phyloP scores from a whole-genome alignment of 768 basidiomycete genomes.

The Chiua virens region DNA sequence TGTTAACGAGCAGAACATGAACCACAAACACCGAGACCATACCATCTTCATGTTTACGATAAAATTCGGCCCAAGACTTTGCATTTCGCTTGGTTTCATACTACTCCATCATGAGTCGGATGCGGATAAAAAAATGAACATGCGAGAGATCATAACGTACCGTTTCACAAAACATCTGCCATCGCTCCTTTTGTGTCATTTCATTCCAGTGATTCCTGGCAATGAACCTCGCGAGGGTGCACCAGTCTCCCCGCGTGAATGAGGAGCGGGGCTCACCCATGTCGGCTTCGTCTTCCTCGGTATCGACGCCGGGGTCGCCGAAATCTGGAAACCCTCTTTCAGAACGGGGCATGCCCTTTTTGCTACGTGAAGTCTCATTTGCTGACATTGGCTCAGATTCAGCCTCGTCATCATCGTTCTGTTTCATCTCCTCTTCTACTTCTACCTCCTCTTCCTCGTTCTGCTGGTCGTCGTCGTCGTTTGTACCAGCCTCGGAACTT shows the following conservation, averaged over 20 bases:
- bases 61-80: conserved; percentile 64
- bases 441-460: conserved; percentile 34
- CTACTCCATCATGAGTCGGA: conserved; percentile 32
- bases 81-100: conserved; percentile 46
- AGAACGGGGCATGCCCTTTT: conserved; percentile 22
- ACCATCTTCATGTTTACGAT: conserved; percentile 53
- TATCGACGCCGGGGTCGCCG: conserved; percentile 19
- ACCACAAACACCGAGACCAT: conserved; percentile 14
- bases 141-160: conserved; percentile 34
- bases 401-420: conserved; percentile 20
- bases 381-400: conserved; percentile 25
- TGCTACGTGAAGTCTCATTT: conserved; percentile 10
- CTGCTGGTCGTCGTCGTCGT: conserved; percentile 36
- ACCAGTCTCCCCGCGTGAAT: conserved; percentile 63
- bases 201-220: conserved; percentile 48
- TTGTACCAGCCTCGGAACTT: conserved; percentile 32
- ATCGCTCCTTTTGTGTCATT: conserved; percentile 45
- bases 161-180: conserved; percentile 52
- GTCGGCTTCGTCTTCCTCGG: conserved; percentile 31
- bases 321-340: conserved; percentile 18
- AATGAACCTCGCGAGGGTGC: conserved; percentile 59
- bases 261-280: conserved; percentile 54
- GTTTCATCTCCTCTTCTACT: conserved; percentile 25
- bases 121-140: not conserved
- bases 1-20: conserved; percentile 4